Conservation (phyloP, 164 flowering plant species). For the Aristolochia contorta region DNA sequence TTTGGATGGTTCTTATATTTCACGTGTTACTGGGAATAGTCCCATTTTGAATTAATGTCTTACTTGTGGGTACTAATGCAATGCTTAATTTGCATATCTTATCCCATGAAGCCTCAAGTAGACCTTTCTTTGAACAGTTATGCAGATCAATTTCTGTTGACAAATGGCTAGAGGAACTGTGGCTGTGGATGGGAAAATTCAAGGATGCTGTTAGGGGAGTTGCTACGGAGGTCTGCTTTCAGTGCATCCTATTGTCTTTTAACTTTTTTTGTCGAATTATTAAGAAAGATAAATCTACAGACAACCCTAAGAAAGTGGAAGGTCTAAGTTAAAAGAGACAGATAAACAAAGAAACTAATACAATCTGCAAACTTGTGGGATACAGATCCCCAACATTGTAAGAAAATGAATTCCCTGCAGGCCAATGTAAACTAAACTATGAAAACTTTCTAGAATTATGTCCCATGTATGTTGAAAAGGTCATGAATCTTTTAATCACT, state of each 20-base stretch:
- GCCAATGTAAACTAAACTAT: too few relatives aligned
- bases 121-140: conserved; percentile 32
- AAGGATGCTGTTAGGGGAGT: conserved; percentile 56
- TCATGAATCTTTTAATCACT: too few relatives aligned
- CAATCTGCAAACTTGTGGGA: too few relatives aligned
- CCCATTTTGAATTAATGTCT: not conserved
- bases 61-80: not conserved
- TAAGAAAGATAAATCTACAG: too few relatives aligned
- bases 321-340: too few relatives aligned
- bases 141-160: conserved; percentile 61
- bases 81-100: not conserved
- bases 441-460: too few relatives aligned
- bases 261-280: not conserved
- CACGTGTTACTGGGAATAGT: not conserved
- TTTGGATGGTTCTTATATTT: not conserved
- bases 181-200: conserved; percentile 75
- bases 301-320: too few relatives aligned
- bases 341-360: too few relatives aligned
- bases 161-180: conserved; percentile 76
- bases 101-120: not conserved
- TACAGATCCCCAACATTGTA: too few relatives aligned
- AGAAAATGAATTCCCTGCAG: too few relatives aligned
- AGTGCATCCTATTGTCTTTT: not conserved
- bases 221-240: conserved; percentile 49
- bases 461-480: too few relatives aligned